Evolutionary conservation across 1,139 yeast species (phyloP).

Genomic region (Citeromyces siamensis): DNA sequence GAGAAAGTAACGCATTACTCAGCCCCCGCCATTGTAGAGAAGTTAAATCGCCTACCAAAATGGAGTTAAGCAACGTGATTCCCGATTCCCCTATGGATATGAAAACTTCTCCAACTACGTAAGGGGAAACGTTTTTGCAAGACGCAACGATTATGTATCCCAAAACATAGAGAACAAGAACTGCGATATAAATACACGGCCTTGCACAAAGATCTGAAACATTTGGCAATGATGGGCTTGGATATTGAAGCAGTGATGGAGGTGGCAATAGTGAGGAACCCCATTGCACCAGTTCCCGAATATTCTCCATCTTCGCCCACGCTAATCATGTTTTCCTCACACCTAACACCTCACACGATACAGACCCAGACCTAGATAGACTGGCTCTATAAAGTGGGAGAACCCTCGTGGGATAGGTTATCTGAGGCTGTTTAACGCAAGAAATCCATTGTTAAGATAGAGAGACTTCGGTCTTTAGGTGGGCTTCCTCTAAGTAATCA

Average conservation of each 20-base stretch:
- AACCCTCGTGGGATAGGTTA: too few relatives aligned
- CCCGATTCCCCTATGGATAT: constrained; percentile 20
- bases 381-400: too few relatives aligned
- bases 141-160: constrained; percentile 20
- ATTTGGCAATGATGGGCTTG: constrained; percentile 20
- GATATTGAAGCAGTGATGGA: constrained; percentile 19
- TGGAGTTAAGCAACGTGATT: constrained; percentile 14
- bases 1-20: constrained; percentile 15
- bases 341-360: too few relatives aligned
- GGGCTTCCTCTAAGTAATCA: too few relatives aligned
- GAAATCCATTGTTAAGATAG: too few relatives aligned
- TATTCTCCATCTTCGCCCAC: too few relatives aligned
- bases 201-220: constrained; percentile 21
- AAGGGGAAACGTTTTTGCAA: constrained; percentile 18
- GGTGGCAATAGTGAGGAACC: constrained; percentile 20
- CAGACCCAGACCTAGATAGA: too few relatives aligned
- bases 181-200: constrained; percentile 17
- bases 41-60: constrained; percentile 23
- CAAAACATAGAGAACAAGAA: constrained; percentile 16
- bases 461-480: too few relatives aligned
- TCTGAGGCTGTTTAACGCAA: too few relatives aligned
- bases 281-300: too few relatives aligned
- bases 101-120: constrained; percentile 21
- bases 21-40: constrained; percentile 23
- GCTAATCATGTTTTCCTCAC: too few relatives aligned